These are phyloP conservation scores for Trebouxia sp. DNA, from an alignment of 139 green algal species.

Conservation along the genomic window DNA sequence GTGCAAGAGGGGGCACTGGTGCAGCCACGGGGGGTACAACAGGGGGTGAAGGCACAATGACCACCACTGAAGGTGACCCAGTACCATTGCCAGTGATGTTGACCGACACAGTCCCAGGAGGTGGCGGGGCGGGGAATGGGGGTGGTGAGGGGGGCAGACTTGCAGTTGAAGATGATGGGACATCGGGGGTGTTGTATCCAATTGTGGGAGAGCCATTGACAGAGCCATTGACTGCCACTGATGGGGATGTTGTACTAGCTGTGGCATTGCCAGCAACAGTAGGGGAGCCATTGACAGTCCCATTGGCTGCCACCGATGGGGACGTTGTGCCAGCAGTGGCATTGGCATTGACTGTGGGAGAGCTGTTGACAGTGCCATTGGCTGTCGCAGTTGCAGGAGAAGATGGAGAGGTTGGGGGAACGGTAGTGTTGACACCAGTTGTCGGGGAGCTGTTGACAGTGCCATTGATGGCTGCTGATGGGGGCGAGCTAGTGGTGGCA, in stretches of 20 bases:
- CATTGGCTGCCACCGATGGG: too few species aligned
- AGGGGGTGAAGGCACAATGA: background rate
- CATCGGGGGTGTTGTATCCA: too few species aligned
- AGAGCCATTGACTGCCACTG: too few species aligned
- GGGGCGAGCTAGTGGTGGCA: background rate
- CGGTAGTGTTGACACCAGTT: background rate
- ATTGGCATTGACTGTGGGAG: background rate
- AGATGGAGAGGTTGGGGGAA: background rate
- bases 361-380: too few species aligned
- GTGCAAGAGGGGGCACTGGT: too few species aligned
- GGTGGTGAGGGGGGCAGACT: too few species aligned
- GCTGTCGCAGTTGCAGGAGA: too few species aligned
- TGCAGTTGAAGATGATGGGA: too few species aligned
- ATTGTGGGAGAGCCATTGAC: too few species aligned
- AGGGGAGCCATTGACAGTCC: background rate
- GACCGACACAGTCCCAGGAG: constrained; percentile 1
- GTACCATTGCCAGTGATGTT: background rate
- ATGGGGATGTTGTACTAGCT: background rate
- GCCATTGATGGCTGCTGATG: too few species aligned
- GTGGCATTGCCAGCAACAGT: background rate
- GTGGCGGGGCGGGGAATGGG: too few species aligned
- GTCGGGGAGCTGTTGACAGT: background rate
- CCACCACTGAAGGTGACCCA: background rate
- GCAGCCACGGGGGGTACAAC: background rate
- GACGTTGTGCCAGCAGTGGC: background rate